Evolutionary conservation across 2,329 filamentous ascomycete species (phyloP).

Genomic region (Geosmithia morbida): DNA sequence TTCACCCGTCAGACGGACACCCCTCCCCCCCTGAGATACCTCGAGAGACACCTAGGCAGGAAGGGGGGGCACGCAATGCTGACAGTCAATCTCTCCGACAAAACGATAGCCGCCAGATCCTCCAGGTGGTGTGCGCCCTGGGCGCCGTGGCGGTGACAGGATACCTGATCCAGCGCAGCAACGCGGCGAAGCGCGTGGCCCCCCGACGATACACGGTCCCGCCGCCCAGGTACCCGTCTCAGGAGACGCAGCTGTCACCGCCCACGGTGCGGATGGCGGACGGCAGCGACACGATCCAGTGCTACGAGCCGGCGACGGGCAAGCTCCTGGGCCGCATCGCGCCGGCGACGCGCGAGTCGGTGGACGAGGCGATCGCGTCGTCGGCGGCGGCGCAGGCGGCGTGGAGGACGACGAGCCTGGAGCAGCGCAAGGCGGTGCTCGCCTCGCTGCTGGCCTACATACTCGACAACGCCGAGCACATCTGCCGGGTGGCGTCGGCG

Average conservation of each 20-base stretch:
- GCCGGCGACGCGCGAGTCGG: slow-evolving; percentile 59
- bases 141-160: slow-evolving; percentile 14
- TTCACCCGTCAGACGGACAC: slow-evolving; percentile 1
- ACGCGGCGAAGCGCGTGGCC: slow-evolving; percentile 1
- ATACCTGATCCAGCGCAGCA: background rate
- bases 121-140: slow-evolving; percentile 14
- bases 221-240: slow-evolving; percentile 44
- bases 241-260: slow-evolving; percentile 38
- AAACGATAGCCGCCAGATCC: slow-evolving; percentile 10
- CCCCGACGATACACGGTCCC: slow-evolving; percentile 46
- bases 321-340: slow-evolving; percentile 66
- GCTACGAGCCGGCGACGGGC: slow-evolving; percentile 83
- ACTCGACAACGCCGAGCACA: slow-evolving; percentile 76
- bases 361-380: slow-evolving; percentile 64
- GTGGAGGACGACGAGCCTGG: slow-evolving; percentile 70
- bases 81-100: no score
- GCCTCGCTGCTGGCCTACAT: slow-evolving; percentile 70
- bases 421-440: slow-evolving; percentile 64
- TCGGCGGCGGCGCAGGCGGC: slow-evolving; percentile 59
- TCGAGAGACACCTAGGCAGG: no score
- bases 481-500: slow-evolving; percentile 72
- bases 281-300: slow-evolving; percentile 58
- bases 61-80: no score
- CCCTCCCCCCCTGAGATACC: no score
- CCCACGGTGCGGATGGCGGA: slow-evolving; percentile 41